phyloP scores from a whole-genome alignment of 1,284 basidiomycete genomes.

The Athelia sp. region DNA sequence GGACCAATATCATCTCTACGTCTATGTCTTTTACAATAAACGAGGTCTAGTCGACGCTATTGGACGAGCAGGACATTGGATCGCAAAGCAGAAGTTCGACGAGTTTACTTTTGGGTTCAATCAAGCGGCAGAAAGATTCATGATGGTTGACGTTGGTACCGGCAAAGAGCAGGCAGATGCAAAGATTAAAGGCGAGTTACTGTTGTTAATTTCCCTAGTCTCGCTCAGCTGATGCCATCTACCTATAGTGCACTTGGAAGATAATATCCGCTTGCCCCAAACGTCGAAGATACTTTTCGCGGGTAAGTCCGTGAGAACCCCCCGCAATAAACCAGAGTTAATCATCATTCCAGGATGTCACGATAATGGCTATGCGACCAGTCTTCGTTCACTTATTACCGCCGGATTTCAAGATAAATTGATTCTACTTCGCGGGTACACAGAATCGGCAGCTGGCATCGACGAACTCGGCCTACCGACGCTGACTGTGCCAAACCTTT shows the following conservation, averaged over 20 bases:
- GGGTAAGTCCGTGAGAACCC: conserved; percentile 30
- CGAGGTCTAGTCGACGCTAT: conserved; percentile 51
- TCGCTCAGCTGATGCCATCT: not conserved
- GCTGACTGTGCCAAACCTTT: conserved; percentile 55
- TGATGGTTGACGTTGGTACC: conserved; percentile 67
- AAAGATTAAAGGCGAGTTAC: conserved; percentile 60
- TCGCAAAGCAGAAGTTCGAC: conserved; percentile 43
- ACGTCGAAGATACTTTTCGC: conserved; percentile 60
- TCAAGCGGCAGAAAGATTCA: conserved; percentile 55
- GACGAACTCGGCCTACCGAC: conserved; percentile 49
- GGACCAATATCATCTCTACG: conserved; percentile 50
- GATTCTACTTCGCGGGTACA: conserved; percentile 59
- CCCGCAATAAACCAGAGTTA: not conserved
- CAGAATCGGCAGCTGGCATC: conserved; percentile 55
- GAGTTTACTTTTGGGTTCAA: conserved; percentile 66
- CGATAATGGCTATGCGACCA: conserved; percentile 67
- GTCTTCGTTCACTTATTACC: conserved; percentile 59
- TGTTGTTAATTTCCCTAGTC: conserved; percentile 1
- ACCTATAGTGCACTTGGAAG: conserved; percentile 49
- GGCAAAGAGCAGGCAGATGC: conserved; percentile 70
- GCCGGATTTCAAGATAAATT: conserved; percentile 62
- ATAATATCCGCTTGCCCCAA: conserved; percentile 55
- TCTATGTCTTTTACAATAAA: conserved; percentile 64
- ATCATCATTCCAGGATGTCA: conserved; percentile 51
- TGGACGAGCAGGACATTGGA: conserved; percentile 31